Conservation (phyloP, 2,329 filamentous ascomycete genomes). For the Golovinomyces cichoracearum region DNA sequence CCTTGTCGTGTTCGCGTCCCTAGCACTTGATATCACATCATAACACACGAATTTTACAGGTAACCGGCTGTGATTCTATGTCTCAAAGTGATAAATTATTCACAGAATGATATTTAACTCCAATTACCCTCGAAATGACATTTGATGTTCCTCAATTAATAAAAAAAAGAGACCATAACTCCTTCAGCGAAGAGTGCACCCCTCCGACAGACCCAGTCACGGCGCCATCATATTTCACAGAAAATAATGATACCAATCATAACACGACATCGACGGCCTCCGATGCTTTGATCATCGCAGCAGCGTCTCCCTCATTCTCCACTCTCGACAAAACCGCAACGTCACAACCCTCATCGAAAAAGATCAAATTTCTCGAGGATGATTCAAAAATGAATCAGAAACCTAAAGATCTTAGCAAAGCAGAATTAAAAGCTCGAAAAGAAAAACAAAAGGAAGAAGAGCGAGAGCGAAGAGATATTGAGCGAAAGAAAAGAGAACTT, state of each 20-base stretch:
- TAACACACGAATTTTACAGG: too few species aligned
- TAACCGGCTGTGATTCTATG: too few species aligned
- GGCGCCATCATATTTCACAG: slow-evolving; percentile 5
- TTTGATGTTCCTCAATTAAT: neutral
- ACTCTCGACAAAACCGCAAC: slow-evolving; percentile 4
- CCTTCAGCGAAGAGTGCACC: neutral
- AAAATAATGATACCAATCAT: neutral
- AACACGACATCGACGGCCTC: slow-evolving; percentile 7
- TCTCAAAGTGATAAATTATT: too few species aligned
- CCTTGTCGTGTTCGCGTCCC: too few species aligned
- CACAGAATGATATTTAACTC: too few species aligned
- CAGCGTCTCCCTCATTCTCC: slow-evolving; percentile 7
- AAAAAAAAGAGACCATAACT: neutral
- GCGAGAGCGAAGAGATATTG: slow-evolving; percentile 1
- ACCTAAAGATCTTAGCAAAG: slow-evolving; percentile 11
- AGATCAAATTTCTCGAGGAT: slow-evolving; percentile 11
- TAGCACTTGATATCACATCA: too few species aligned
- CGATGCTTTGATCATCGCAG: slow-evolving; percentile 3
- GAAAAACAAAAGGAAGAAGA: slow-evolving; percentile 11
- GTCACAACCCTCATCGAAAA: slow-evolving; percentile 9
- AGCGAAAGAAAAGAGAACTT: slow-evolving; percentile 14
- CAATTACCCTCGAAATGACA: neutral
- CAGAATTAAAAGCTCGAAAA: slow-evolving; percentile 14
- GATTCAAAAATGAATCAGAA: slow-evolving; percentile 14
- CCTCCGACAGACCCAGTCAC: slow-evolving; percentile 4